Evolutionary conservation across 1,284 basidiomycete species (phyloP).

Genomic region (Puccinia hordei): DNA sequence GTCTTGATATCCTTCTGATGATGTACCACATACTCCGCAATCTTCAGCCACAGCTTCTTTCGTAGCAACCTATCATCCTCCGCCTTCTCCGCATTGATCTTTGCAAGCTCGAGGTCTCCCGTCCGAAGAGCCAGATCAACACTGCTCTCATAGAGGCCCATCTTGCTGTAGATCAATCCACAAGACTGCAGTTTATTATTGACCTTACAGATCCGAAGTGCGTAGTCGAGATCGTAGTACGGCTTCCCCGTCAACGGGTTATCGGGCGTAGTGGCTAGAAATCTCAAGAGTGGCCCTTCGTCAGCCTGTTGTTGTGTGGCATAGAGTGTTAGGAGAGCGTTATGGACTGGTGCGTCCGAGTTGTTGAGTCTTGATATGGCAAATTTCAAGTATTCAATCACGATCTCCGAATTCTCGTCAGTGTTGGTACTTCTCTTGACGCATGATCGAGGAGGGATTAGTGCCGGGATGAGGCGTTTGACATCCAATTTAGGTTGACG

Average conservation of each 20-base stretch:
- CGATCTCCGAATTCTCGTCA: conserved; percentile 37
- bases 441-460: conserved; percentile 66
- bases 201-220: conserved; percentile 77
- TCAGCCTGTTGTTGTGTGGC: conserved; percentile 66
- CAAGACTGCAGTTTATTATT: conserved; percentile 81
- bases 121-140: conserved; percentile 92
- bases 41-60: conserved; percentile 97
- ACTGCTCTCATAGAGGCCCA: conserved; percentile 94
- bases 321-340: conserved; percentile 86
- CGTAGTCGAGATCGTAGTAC: conserved; percentile 96
- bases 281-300: conserved; percentile 79
- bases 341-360: conserved; percentile 85
- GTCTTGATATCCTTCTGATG: conserved; percentile 96
- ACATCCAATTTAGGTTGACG: conserved; percentile 78
- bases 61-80: conserved; percentile 81
- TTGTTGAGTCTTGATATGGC: conserved; percentile 77
- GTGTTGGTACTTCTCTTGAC: neutral
- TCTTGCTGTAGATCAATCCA: conserved; percentile 95
- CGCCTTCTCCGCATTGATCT: conserved; percentile 88
- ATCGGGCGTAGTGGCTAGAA: conserved; percentile 78
- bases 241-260: conserved; percentile 81
- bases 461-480: conserved; percentile 81
- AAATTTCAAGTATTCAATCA: conserved; percentile 45
- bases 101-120: conserved; percentile 88
- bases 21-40: conserved; percentile 94